phyloP scores from a whole-genome alignment of 2,329 filamentous ascomycete species.

The Aspergillus versicolor region DNA sequence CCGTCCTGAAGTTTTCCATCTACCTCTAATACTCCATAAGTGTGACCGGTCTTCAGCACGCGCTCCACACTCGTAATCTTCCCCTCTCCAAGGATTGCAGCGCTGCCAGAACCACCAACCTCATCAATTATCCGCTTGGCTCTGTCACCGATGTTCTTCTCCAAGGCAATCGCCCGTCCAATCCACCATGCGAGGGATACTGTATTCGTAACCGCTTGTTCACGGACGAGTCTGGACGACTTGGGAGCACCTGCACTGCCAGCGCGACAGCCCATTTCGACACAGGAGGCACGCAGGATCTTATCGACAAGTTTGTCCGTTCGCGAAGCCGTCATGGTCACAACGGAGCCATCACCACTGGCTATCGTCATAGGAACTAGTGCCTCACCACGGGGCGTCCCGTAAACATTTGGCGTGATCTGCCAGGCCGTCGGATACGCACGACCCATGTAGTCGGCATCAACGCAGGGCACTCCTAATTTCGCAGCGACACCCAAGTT shows the following conservation, averaged over 20 bases:
- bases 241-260: constrained; percentile 19
- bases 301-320: constrained; percentile 49
- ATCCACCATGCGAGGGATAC: constrained; percentile 55
- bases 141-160: constrained; percentile 14
- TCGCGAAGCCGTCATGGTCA: constrained; percentile 44
- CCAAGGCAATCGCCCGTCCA: constrained; percentile 20
- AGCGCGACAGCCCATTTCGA: constrained; percentile 54
- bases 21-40: constrained; percentile 43
- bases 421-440: constrained; percentile 50
- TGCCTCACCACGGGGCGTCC: constrained; percentile 26
- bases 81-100: constrained; percentile 20
- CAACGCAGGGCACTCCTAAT: constrained; percentile 47
- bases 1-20: constrained; percentile 26
- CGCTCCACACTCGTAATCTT: constrained; percentile 23
- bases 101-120: constrained; percentile 19
- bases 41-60: constrained; percentile 21
- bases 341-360: constrained; percentile 52
- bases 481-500: constrained; percentile 4
- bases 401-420: constrained; percentile 45
- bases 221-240: constrained; percentile 5
- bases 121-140: constrained; percentile 20
- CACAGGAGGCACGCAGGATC: constrained; percentile 53
- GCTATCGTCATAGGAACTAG: constrained; percentile 48
- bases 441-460: constrained; percentile 48
- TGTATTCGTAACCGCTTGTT: constrained; percentile 48